A percentile compares a stretch with the other conserved stretches of the same genome.
These are phyloP conservation scores for Nematocida sp. DNA, from an alignment of 371 early-diverging fungal species.

Conservation along the genomic window DNA sequence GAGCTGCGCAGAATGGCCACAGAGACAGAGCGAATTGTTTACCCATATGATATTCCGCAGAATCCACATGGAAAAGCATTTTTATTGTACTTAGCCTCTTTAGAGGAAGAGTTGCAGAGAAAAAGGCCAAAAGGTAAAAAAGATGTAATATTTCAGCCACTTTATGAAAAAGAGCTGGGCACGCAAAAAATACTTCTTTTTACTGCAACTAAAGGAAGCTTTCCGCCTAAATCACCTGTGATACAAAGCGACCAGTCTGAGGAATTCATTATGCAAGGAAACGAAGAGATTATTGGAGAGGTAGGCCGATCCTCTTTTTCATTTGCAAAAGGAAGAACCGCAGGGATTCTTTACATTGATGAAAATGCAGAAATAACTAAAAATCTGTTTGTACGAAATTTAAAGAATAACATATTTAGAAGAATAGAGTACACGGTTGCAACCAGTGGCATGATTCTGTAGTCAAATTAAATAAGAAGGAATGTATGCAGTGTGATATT, in stretches of 20 bases:
- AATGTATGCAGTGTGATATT: no score
- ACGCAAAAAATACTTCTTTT: slow-evolving; percentile 13
- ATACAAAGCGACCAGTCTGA: neutral
- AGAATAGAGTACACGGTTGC: neutral
- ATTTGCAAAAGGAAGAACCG: slow-evolving; percentile 29
- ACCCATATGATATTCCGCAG: slow-evolving; percentile 42
- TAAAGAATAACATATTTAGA: slow-evolving; percentile 21
- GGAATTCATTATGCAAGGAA: slow-evolving; percentile 43
- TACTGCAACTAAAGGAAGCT: slow-evolving; percentile 46
- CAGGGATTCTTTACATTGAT: slow-evolving; percentile 28
- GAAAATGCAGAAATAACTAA: neutral
- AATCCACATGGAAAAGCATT: slow-evolving; percentile 20
- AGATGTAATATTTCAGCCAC: slow-evolving; percentile 5
- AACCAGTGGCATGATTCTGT: neutral
- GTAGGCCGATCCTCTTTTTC: slow-evolving; percentile 40
- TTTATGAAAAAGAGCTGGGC: slow-evolving; percentile 7
- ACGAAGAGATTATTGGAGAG: slow-evolving; percentile 34
- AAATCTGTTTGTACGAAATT: slow-evolving; percentile 9
- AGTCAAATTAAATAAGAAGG: neutral
- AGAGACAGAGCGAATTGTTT: slow-evolving; percentile 23
- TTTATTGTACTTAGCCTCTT: neutral
- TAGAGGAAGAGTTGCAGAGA: neutral
- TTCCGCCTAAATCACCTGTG: slow-evolving; percentile 34
- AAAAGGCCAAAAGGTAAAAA: slow-evolving; percentile 44
- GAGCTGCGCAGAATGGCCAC: slow-evolving; percentile 47